A percentile compares a stretch with the other conserved stretches of the same genome.
These are phyloP conservation scores for Fraxinus albicans DNA, from an alignment of 305 asterid species.

Conservation along the genomic window DNA sequence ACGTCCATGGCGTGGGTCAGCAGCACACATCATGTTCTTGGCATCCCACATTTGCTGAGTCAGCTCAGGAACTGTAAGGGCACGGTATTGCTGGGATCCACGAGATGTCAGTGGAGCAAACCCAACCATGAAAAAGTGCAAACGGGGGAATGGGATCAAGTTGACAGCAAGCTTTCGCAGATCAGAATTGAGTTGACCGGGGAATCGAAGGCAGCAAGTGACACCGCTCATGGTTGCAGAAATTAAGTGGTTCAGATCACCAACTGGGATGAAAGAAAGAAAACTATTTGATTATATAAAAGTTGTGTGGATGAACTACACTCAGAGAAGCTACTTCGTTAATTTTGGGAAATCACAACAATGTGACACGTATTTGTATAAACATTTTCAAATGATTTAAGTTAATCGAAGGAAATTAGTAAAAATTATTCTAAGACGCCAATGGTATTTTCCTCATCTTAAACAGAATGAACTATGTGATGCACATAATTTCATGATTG, in stretches of 20 bases:
- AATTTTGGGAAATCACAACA: not conserved
- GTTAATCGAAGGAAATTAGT: not conserved
- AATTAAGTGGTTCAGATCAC: slow-evolving; percentile 29
- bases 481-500: not conserved
- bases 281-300: not conserved
- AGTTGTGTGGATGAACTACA: not conserved
- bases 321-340: not conserved
- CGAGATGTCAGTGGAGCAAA: slow-evolving; percentile 29
- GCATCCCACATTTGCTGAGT: slow-evolving; percentile 31
- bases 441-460: not conserved
- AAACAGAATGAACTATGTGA: not conserved
- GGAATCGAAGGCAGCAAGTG: slow-evolving; percentile 32
- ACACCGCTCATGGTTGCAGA: slow-evolving; percentile 33
- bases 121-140: slow-evolving; percentile 29
- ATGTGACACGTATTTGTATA: not conserved
- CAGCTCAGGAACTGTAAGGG: slow-evolving; percentile 27
- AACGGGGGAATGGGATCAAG: slow-evolving; percentile 23
- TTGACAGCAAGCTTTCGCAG: slow-evolving; percentile 30
- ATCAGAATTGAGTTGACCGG: slow-evolving; percentile 31
- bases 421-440: not conserved
- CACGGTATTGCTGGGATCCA: slow-evolving; percentile 26
- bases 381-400: not conserved
- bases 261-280: slow-evolving; percentile 16
- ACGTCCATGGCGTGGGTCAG: slow-evolving; percentile 30
- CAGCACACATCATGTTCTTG: slow-evolving; percentile 31